Evolutionary conservation across 208 protist species (phyloP).

Genomic region (Crithidia sp.): DNA sequence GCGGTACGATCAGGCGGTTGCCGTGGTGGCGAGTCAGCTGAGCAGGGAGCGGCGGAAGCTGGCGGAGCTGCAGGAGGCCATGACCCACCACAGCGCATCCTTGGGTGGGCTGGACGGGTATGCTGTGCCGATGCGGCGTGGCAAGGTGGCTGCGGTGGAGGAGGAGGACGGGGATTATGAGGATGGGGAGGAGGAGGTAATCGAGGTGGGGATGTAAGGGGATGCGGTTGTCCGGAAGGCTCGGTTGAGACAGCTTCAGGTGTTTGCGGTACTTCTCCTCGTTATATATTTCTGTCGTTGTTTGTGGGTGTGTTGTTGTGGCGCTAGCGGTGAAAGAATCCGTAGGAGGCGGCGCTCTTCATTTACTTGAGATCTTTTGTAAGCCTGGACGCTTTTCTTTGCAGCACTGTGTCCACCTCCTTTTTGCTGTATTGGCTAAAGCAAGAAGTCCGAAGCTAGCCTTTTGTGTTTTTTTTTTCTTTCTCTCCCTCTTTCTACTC

Average conservation of each 20-base stretch:
- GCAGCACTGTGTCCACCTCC: not conserved
- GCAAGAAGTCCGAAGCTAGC: not conserved
- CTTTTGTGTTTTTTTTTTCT: not conserved
- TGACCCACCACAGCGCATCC: conserved; percentile 11
- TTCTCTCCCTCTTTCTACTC: not conserved
- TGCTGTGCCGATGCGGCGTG: no score
- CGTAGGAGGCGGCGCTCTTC: not conserved
- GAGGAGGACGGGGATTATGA: not conserved
- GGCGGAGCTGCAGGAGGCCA: conserved; percentile 29
- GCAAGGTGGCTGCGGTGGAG: not conserved
- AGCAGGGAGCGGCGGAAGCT: conserved; percentile 37
- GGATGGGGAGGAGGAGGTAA: not conserved
- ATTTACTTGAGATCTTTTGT: not conserved
- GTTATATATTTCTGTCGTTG: not conserved
- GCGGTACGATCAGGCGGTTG: conserved; percentile 33
- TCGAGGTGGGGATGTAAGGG: conserved; percentile 6
- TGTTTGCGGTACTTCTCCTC: conserved; percentile 14
- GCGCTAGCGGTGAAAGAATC: not conserved
- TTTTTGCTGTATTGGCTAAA: conserved; percentile 8
- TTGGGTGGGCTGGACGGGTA: not conserved
- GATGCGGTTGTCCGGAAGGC: no score
- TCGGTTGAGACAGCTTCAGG: no score
- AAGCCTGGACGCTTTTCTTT: not conserved
- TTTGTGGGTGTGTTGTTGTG: not conserved
- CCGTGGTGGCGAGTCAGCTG: conserved; percentile 33